Evolutionary conservation across 164 flowering plant genomes (phyloP), one percentile per base, ranked within the genome.

Genomic region (Vitis rupestris): DNA sequence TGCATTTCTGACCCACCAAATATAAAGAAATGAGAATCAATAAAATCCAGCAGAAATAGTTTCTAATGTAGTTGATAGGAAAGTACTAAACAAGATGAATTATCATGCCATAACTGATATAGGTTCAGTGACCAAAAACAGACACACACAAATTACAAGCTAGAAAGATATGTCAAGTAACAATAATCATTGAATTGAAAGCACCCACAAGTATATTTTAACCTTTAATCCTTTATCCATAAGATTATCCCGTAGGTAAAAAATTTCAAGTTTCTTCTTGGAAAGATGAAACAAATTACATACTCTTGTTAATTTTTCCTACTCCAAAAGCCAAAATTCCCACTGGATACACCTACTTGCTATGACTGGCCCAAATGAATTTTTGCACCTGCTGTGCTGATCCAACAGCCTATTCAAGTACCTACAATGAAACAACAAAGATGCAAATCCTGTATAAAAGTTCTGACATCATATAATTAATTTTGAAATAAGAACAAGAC

Each of bases 331-430:
- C 65, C 12, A 14, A 47, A 61, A 2, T 16, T 61, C 68, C 66
- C 29, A 65, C 31, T 58, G 57, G 64, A 59, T 51, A n/a, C 16
- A 23, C 27, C 58, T 50, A 56, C 29, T 54, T 50, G 44, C 63
- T 56, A 55, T 15, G 30, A 37, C 67, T 16, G 27, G 51, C 52
- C 63, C 67, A 37, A 37, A 72, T 63, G 55, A 4, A 16, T 29
- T 27, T 44, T 66, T 68, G 74, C 76, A 81, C 70, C 16, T 10
- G 51, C 29, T 55, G 71, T 73, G 81, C 72, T 53, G 50, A 62
- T 55, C 73, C 78, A 48, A 51, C 52, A 62, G 68, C 64, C 61
- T 54, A 44, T 58, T 84, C 82, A 84, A 74, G 87, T 81, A 73
- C 83, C 87, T 84, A 79, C 76, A 76, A 70, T 30, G 16, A 31